Evolutionary conservation across 768 basidiomycete genomes (phyloP).

Genomic region (Kwoniella europaea): DNA sequence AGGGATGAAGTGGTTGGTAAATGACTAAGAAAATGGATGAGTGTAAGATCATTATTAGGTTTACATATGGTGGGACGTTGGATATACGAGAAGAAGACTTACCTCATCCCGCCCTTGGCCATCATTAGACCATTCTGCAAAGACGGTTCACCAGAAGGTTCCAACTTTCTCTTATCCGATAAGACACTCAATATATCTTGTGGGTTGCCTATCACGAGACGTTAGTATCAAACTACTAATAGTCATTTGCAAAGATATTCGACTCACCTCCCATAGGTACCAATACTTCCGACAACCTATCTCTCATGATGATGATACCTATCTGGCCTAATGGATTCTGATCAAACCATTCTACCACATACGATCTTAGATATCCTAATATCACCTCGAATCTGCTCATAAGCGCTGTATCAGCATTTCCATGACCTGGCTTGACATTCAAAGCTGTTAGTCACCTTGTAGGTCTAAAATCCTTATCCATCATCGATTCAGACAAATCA

Average conservation of each 20-base stretch:
- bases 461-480: constrained; percentile 93
- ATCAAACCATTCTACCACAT: constrained; percentile 96
- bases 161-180: constrained; percentile 81
- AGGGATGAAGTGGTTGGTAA: constrained; percentile 96
- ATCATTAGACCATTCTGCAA: constrained; percentile 97
- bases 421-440: neutral
- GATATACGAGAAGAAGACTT: constrained; percentile 24
- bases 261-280: constrained; percentile 86
- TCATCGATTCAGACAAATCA: constrained; percentile 89
- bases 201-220: constrained; percentile 73
- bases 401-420: neutral
- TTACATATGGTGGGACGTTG: neutral
- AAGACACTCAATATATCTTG: constrained; percentile 91
- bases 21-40: constrained; percentile 66
- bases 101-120: constrained; percentile 93
- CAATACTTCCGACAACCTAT: constrained; percentile 86
- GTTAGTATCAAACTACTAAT: neutral
- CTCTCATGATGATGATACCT: constrained; percentile 88
- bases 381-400: constrained; percentile 86
- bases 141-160: constrained; percentile 90
- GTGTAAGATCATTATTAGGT: neutral
- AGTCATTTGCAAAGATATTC: neutral
- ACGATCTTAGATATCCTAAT: constrained; percentile 87
- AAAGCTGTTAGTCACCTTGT: constrained; percentile 60
- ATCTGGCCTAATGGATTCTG: constrained; percentile 98